Base-by-base conservation (phyloP, 768 basidiomycete genomes). In the Boletus reticuloceps region DNA sequence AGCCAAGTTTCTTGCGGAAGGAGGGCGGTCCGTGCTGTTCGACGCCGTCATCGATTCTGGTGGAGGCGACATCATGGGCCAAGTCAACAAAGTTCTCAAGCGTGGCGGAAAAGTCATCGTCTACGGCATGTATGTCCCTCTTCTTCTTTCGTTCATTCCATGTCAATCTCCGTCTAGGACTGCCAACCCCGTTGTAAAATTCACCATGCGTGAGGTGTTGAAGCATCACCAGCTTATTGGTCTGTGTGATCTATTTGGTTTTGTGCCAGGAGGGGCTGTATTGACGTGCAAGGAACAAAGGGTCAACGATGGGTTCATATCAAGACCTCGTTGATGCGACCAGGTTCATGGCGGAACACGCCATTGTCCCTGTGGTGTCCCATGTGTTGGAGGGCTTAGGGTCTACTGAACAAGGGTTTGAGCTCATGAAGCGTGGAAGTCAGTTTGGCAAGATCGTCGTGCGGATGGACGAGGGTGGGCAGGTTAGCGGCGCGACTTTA, bases 241-340 rank as follows among this genome's bases (percentile, higher is more conserved):
- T 90, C 41, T 41, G 77, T 67, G 16, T 19, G 29, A 11, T 39
- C 20, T 41, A 16, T 51, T 46, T 25, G 22, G n/a, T 53, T 45
- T 37, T 50, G 38, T 22, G 47, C 51, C 45, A 47, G 12, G 34
- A 53, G 53, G 41, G 42, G 11, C 11, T 31, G n/a, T 49, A 25
- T 29, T 67, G 50, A 68, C 41, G 53, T 59, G 52, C 51, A 5
- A 55, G 49, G 54, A 56, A 56, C 40, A 48, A 54, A 91, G 91
- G 90, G 36, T 89, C 89, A 2, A 91, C 86, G 27, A 91, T 94
- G 90, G 91, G 90, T 17, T 91, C 90, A 9, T 82, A 78, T 60
- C 77, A 82, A 51, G 91, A 94, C 71, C 77, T 94, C 54, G 68
- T 78, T 50, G 82, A 84, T 32, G 90, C 89, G 20, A 90, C 89